Evolutionary conservation across 2,329 filamentous ascomycete genomes (phyloP), one percentile per base, ranked within the genome.

Genomic region (Aspergillus sp.): DNA sequence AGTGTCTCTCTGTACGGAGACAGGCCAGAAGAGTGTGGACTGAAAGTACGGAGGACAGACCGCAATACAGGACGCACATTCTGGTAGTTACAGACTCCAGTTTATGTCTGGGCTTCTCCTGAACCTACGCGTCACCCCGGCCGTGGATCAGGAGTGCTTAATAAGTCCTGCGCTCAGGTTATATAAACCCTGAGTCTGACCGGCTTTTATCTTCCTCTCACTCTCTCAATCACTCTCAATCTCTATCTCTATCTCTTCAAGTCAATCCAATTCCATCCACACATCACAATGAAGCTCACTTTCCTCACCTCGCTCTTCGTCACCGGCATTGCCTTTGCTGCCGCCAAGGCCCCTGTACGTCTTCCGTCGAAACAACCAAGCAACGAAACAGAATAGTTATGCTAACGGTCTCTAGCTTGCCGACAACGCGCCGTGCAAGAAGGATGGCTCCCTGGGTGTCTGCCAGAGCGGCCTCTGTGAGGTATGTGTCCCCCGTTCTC

Each of bases 371-470:
- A 19, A 19, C 19, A 19, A 19, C 1, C 19, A 19, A 19, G 19
- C 19, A 1, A 19, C 19, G 2, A 19, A 19, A 19, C 19, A 19
- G 19, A 19, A 19, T 19, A 19, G 19, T 1, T 19, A 19, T 19
- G 19, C 19, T 19, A 19, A 19, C 19, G 27, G 1, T 34, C 6
- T 34, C 35, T 35, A 49, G 49, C 44, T 51, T 10, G 10, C 44
- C 3, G 9, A 42, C 33, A 34, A 39, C 27, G 33, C 41, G 8
- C 44, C 49, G 10, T 51, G 49, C 44, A 49, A 38, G 26, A 46
- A 49, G 33, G 49, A 51, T 12, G 47, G 49, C 12, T 46, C 27
- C 34, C 46, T 50, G 46, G 48, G 48, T 10, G 29, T 43, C 29
- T 50, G 48, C 30, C 29, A 44, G 10, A 44, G 41, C 7, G 48